Conservation (phyloP, 441 rosid species). For the Kokia cookei region DNA sequence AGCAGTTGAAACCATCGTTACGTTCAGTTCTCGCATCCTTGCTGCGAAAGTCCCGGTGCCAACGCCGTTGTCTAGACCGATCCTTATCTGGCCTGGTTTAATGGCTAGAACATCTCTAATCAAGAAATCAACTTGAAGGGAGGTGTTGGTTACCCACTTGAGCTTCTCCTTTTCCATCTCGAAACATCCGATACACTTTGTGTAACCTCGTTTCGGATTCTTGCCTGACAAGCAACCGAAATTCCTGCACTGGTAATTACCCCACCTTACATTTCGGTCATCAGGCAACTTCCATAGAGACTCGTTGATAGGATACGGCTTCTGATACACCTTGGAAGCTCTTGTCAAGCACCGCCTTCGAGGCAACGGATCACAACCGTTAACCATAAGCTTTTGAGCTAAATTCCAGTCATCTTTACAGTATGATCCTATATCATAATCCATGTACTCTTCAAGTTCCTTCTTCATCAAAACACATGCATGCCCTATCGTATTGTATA, state of each 20-base stretch:
- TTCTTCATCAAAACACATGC: constrained; percentile 65
- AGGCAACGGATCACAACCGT: constrained; percentile 82
- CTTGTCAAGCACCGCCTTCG: constrained; percentile 74
- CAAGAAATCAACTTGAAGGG: constrained; percentile 44
- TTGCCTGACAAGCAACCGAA: constrained; percentile 59
- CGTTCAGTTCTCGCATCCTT: constrained; percentile 74
- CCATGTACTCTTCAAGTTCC: constrained; percentile 79
- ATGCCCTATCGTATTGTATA: constrained; percentile 72
- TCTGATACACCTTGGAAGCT: constrained; percentile 74
- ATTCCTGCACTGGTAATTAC: constrained; percentile 69
- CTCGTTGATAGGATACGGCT: constrained; percentile 70
- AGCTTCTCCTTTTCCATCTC: constrained; percentile 79
- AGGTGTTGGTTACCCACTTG: constrained; percentile 56
- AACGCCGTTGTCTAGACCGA: constrained; percentile 64
- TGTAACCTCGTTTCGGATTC: constrained; percentile 63
- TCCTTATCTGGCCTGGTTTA: constrained; percentile 58
- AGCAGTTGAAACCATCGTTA: constrained; percentile 71
- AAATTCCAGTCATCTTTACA: constrained; percentile 82
- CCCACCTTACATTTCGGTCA: constrained; percentile 77
- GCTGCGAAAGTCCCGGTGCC: constrained; percentile 89
- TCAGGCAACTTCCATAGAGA: constrained; percentile 82
- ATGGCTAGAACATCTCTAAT: constrained; percentile 52
- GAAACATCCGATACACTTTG: constrained; percentile 76
- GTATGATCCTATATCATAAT: constrained; percentile 72
- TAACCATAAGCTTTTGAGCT: constrained; percentile 70